Base-by-base conservation (phyloP, 768 basidiomycete genomes). In the Coprinopsis marcescibilis region DNA sequence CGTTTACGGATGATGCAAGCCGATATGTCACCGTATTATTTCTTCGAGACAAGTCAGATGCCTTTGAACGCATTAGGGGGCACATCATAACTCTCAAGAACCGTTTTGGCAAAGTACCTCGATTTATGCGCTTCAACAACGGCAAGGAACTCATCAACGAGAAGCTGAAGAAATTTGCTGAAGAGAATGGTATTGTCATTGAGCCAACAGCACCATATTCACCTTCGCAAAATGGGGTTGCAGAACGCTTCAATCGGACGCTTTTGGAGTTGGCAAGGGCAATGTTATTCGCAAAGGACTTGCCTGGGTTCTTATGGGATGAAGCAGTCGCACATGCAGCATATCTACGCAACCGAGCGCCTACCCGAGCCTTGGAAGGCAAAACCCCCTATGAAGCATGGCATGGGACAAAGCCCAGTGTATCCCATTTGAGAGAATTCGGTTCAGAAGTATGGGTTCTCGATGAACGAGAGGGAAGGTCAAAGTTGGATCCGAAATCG, bases 361-460 rank as follows among this genome's bases (percentile, higher is more conserved):
- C 60, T 1, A 60, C 60, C 10, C 32, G 53, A 3, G 21, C 55
- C 0, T 24, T 59, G 2, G 53, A 54, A 7, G 44, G 48, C 11
- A 55, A 51, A 8, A 64, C 61, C 2, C 65, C 58, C 1, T 60
- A 58, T 40, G 51, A 57, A 19, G 49, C 39, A 1, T 64, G 51
- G 50, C 47, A 46, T 24, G 48, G 53, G 0, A 39, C 51, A 13
- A 59, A 59, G n/a, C 61, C 57, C 14, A 50, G 58, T 40, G 44
- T 65, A 2, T 19, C 23, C 20, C 56, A 68, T 51, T 57, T 72
- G 20, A 53, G 63, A 7, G 60, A 66, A n/a, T 72, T 61, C 42
- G 68, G 71, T 2, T 71, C 67, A 41, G 52, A 51, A 34, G 66
- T 67, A 14, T 72, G 69, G 57, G 70, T 67, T 23, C 60, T 46